These are phyloP conservation scores for Macrotyloma uniflorum DNA, from an alignment of 306 rosid species.

Conservation along the genomic window DNA sequence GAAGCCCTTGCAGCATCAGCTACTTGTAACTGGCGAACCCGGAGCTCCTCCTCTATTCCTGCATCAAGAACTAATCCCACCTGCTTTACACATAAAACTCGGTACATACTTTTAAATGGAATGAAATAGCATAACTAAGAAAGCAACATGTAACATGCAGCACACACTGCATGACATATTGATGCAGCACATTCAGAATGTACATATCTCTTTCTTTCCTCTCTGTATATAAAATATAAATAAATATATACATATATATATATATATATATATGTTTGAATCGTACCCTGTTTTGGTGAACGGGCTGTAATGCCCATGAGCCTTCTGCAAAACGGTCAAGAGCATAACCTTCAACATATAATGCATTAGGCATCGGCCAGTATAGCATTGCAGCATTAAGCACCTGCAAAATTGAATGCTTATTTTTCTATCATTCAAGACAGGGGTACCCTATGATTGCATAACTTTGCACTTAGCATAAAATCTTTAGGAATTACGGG, in stretches of 20 bases:
- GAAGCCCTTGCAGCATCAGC: conserved; percentile 94
- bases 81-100: conserved; percentile 43
- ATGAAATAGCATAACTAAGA: conserved; percentile 9
- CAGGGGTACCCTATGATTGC: not conserved
- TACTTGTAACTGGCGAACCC: conserved; percentile 78
- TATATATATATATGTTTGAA: not conserved
- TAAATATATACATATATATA: no score
- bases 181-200: not conserved
- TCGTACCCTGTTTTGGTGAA: conserved; percentile 81
- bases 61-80: conserved; percentile 91
- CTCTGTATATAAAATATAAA: no score
- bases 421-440: not conserved
- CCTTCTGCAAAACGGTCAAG: conserved; percentile 90
- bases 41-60: conserved; percentile 83
- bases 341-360: conserved; percentile 93
- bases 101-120: conserved; percentile 2
- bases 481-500: not conserved
- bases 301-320: conserved; percentile 83
- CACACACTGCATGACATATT: not conserved
- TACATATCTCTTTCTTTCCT: not conserved
- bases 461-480: not conserved
- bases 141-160: not conserved
- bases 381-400: conserved; percentile 94
- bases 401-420: conserved; percentile 56
- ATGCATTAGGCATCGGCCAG: conserved; percentile 83